Evolutionary conservation across 305 asterid genomes (phyloP), one percentile per base, ranked within the genome.

Genomic region (Fraxinus angustifolia): DNA sequence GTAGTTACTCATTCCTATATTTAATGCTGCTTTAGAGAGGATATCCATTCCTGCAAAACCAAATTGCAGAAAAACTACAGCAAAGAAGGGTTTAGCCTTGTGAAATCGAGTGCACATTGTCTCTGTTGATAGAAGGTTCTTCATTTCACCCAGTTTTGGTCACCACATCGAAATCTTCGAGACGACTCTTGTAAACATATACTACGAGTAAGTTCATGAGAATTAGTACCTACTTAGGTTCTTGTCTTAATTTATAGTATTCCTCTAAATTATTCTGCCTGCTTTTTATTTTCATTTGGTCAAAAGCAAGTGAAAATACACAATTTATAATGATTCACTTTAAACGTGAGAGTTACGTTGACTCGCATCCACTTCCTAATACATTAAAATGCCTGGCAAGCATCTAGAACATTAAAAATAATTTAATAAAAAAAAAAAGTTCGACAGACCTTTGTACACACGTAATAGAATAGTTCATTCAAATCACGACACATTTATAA

Each of bases 11-110:
- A 95, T 94, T 31, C 99, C 98, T 79, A 94, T 87, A 72, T 94
- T 95, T 16, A 95, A 75, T 8, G 99, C 99, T 28, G 89, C 93
- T 87, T 95, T 95, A 17, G 97, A 88, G 42, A 95, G 82, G 84
- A 95, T 89, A 67, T 95, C 98, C 99, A 95, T 95, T 23, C 99
- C 99, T 0, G 98, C 96, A 30, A 92, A 23, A 30, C 98, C 98
- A 28, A 92, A 92, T 85, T 96, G 99, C 74, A 94, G 84, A 82
- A 95, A 95, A 23, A 91, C 71, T 19, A 92, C 97, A 0, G 83
- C 99, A 28, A 93, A 45, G 82, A 94, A 94, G 8, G 99, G 98
- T 65, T 91, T 96, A 26, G 85, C 84, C 81, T 83, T 88, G 58
- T 77, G 77, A 45, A 86, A 86, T 8, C 30, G 16, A 10, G 36